Evolutionary conservation across 768 basidiomycete species (phyloP).

Genomic region (Podaxis sp.): DNA sequence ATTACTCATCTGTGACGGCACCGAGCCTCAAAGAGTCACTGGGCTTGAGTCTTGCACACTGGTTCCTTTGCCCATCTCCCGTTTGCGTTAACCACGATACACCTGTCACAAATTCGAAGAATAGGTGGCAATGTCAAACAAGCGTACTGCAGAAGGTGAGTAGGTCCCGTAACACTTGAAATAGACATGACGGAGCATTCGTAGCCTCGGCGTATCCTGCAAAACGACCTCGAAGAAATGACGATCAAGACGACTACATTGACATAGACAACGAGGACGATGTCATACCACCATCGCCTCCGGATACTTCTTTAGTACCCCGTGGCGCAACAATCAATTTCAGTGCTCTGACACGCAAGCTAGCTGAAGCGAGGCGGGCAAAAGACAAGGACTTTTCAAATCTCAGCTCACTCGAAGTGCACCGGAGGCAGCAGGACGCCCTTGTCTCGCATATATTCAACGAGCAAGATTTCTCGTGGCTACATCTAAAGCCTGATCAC

Average conservation of each 20-base stretch:
- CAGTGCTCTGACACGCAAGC: conserved; percentile 77
- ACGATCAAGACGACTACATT: conserved; percentile 56
- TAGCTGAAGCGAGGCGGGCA: conserved; percentile 60
- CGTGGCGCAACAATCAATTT: conserved; percentile 84
- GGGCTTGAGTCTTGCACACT: background rate
- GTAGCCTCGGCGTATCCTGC: conserved; percentile 33
- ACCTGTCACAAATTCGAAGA: background rate
- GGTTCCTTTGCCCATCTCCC: background rate
- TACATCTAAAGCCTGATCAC: conserved; percentile 90
- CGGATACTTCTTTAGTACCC: conserved; percentile 58
- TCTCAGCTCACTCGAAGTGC: conserved; percentile 56
- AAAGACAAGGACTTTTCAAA: conserved; percentile 44
- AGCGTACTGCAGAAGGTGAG: conserved; percentile 41
- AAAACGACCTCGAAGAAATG: conserved; percentile 46
- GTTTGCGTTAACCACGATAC: conserved; percentile 3
- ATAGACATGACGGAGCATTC: conserved; percentile 10
- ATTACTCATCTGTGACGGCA: conserved; percentile 23
- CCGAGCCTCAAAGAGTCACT: background rate
- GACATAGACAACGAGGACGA: conserved; percentile 61
- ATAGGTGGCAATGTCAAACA: conserved; percentile 30
- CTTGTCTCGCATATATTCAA: conserved; percentile 83
- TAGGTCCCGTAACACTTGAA: conserved; percentile 5
- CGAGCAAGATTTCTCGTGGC: conserved; percentile 83
- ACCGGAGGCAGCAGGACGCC: conserved; percentile 71
- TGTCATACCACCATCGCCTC: conserved; percentile 53